phyloP scores from a whole-genome alignment of 805 yeast species.

The Pichia nanzhaoensis region DNA sequence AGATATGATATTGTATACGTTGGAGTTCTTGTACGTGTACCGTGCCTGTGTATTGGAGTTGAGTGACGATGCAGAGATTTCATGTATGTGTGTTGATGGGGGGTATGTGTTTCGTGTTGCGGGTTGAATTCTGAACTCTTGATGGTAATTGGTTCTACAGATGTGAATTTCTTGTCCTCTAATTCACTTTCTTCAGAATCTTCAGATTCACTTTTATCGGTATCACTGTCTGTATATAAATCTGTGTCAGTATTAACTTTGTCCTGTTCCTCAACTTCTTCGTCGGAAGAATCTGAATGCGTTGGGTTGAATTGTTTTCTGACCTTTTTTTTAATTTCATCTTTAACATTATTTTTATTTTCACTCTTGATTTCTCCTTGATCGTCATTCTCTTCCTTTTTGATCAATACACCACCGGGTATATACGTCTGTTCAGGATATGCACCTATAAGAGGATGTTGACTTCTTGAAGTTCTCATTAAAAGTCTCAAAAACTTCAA shows the following conservation, averaged over 20 bases:
- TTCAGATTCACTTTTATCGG: slow-evolving; percentile 2
- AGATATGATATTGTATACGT: slow-evolving; percentile 8
- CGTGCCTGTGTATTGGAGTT: slow-evolving; percentile 8
- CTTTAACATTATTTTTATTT: not conserved
- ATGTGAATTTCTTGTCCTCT: not conserved
- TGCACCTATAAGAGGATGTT: slow-evolving; percentile 7
- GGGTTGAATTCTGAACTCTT: slow-evolving; percentile 5
- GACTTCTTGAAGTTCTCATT: slow-evolving; percentile 11
- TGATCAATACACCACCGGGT: slow-evolving; percentile 4
- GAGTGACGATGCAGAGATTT: slow-evolving; percentile 5
- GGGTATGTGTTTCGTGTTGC: not conserved
- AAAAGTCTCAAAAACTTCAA: slow-evolving; percentile 7
- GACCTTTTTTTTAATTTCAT: too few species aligned
- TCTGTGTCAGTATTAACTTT: not conserved
- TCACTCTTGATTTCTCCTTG: not conserved
- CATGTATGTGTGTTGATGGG: slow-evolving; percentile 6
- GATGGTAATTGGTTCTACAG: slow-evolving; percentile 1
- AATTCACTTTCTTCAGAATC: not conserved
- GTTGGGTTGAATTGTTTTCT: too few species aligned
- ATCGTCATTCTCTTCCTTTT: not conserved
- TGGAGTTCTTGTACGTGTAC: slow-evolving; percentile 9
- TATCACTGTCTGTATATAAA: not conserved
- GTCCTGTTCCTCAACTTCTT: not conserved
- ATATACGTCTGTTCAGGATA: slow-evolving; percentile 10
- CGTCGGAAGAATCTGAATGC: not conserved